Conservation (phyloP, 169 alveolate species). For the Eimeria necatrix region DNA sequence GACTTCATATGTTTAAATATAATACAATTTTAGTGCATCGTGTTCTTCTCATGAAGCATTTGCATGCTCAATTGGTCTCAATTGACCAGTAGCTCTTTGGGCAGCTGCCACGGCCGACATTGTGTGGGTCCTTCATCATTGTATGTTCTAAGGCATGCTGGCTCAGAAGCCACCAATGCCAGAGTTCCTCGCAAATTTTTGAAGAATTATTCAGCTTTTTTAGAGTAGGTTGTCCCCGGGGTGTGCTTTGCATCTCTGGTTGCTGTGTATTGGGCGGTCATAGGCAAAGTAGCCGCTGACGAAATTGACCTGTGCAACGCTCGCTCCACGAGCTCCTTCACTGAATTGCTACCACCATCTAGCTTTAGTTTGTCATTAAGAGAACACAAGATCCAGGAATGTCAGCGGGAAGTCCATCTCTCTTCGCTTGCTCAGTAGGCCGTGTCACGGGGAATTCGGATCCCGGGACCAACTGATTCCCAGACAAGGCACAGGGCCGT, state of each 20-base stretch:
- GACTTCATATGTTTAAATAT: background rate
- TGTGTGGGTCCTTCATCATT: background rate
- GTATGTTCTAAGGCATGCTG: background rate
- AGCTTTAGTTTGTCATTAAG: background rate
- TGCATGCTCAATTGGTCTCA: background rate
- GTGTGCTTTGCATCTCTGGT: conserved; percentile 29
- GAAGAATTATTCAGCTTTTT: background rate
- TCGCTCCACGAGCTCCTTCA: background rate
- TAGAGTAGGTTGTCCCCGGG: background rate
- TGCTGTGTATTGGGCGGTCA: background rate
- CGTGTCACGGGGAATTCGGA: background rate
- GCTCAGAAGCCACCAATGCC: background rate
- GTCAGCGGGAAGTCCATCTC: background rate
- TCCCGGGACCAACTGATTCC: no score
- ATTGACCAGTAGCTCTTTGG: background rate
- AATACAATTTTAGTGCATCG: background rate
- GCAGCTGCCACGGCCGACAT: conserved; percentile 49
- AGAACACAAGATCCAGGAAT: conserved; percentile 21
- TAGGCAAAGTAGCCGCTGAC: background rate
- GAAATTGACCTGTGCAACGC: conserved; percentile 4
- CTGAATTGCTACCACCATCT: background rate
- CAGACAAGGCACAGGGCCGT: no score
- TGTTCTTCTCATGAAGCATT: background rate
- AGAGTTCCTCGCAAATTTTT: background rate
- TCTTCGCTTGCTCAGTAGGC: background rate